Evolutionary conservation across 768 basidiomycete genomes (phyloP).

Genomic region (Agrocybe praecox): DNA sequence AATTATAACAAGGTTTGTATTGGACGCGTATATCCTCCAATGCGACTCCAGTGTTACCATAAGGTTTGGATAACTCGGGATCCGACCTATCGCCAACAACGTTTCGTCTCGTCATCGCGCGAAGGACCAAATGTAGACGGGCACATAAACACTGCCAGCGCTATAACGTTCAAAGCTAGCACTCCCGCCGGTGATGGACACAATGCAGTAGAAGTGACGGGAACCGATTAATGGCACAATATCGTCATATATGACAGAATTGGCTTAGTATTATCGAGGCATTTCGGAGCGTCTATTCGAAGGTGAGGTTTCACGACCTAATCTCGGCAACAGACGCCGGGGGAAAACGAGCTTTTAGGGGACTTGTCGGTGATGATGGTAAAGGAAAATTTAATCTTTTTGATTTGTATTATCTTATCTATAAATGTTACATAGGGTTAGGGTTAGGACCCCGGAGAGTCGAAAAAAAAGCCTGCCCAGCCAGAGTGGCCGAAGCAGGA

Average conservation of each 20-base stretch:
- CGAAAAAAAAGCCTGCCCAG: constrained; percentile 51
- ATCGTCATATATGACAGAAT: constrained; percentile 4
- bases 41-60: too few relatives aligned
- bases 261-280: not conserved
- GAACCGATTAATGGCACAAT: not conserved
- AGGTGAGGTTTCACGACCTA: constrained; percentile 8
- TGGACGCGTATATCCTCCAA: too few relatives aligned
- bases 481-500: constrained; percentile 69
- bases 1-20: too few relatives aligned
- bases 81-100: too few relatives aligned
- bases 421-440: constrained; percentile 49
- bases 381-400: too few relatives aligned
- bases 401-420: constrained; percentile 1
- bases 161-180: not conserved
- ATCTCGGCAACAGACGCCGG: constrained; percentile 9
- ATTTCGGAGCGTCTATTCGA: constrained; percentile 9
- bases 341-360: not conserved
- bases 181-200: not conserved
- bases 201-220: too few relatives aligned
- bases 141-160: too few relatives aligned
- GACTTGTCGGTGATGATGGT: not conserved
- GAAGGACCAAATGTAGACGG: too few relatives aligned
- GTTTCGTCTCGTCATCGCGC: too few relatives aligned
- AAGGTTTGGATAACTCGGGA: too few relatives aligned
- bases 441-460: constrained; percentile 41